A percentile compares a stretch with the other conserved stretches of the same genome.
Conservation (phyloP, 148 eudicot species). For the Beta vulgaris region DNA sequence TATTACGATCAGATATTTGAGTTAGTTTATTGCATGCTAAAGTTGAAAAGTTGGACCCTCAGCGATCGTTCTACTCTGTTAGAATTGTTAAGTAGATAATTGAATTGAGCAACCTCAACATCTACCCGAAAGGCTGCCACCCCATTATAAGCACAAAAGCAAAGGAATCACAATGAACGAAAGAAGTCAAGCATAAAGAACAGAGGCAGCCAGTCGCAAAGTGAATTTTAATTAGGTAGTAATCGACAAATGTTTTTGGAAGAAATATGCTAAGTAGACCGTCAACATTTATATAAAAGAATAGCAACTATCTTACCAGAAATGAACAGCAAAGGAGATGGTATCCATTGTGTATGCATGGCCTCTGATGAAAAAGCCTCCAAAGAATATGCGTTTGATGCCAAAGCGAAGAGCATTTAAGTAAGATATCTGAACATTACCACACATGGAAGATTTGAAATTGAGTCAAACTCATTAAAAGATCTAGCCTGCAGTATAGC, state of each 20-base stretch:
- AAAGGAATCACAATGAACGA: neutral
- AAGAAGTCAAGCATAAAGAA: too few species aligned
- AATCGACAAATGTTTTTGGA: too few species aligned
- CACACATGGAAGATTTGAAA: slow-evolving; percentile 9
- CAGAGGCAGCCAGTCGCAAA: too few species aligned
- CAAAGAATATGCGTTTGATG: slow-evolving; percentile 92
- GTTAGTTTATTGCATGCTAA: neutral
- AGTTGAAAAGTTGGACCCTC: neutral
- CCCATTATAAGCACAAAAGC: neutral
- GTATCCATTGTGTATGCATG: slow-evolving; percentile 99
- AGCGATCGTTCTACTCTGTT: neutral
- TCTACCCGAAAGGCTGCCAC: neutral
- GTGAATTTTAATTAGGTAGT: too few species aligned
- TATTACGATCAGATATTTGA: neutral
- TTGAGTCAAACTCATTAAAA: neutral
- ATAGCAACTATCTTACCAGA: slow-evolving; percentile 54
- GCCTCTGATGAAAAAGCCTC: slow-evolving; percentile 96
- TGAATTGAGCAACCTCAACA: neutral
- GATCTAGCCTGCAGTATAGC: neutral
- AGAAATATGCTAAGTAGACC: neutral
- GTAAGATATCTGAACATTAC: slow-evolving; percentile 65
- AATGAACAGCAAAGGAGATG: slow-evolving; percentile 91
- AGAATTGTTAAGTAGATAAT: neutral
- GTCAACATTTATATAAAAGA: neutral
- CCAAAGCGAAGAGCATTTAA: slow-evolving; percentile 90